Base-by-base conservation (phyloP, 2,329 filamentous ascomycete genomes). In the Westerdykella aurantiaca region DNA sequence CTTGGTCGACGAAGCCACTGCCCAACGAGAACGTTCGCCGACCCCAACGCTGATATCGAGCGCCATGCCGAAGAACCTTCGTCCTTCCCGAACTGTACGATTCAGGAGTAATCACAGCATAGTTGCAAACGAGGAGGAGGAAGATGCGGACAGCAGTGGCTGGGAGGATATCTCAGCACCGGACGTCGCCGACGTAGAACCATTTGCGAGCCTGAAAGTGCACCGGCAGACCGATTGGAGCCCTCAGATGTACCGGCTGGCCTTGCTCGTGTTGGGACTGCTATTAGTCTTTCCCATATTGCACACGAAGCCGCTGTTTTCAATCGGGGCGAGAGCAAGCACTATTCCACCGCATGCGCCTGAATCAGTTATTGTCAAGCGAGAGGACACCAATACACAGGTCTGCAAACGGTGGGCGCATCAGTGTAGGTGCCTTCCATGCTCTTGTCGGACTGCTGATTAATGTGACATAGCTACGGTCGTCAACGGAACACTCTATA, bases 401-500 rank as follows among this genome's bases (percentile, higher is more conserved):
- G 56, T 64, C 17, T 69, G 66, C 49, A 67, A 61, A 39, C 56
- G 64, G 39, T 68, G 63, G 63, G 61, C 57, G 13, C 64, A 66
- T 21, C 64, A 67, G 42, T 49, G 57, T 59, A 46, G 25, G 52
- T 43, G 3, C 25, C 12, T 31, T 37, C 5, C 6, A 31, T 12
- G 10, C 34, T 18, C 25, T 34, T 2, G 14, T 10, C 25, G 11
- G 4, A 21, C 10, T 12, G 18, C 9, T 6, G 37, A 56, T 45
- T 44, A 21, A 50, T 50, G 4, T 14, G 39, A 7, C 14, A 7
- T 18, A 79, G 79, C 74, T 48, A 80, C 86, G 3, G 61, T 85
- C 31, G 74, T 90, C 13, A 88, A 88, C 51, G 85, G 85, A 12
- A 89, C 84, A 0, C 59, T 89, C 3, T 90, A 87, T 60, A 77